Evolutionary conservation across 495 filamentous ascomycete species (phyloP).

Genomic region (Aspergillus asperescens): DNA sequence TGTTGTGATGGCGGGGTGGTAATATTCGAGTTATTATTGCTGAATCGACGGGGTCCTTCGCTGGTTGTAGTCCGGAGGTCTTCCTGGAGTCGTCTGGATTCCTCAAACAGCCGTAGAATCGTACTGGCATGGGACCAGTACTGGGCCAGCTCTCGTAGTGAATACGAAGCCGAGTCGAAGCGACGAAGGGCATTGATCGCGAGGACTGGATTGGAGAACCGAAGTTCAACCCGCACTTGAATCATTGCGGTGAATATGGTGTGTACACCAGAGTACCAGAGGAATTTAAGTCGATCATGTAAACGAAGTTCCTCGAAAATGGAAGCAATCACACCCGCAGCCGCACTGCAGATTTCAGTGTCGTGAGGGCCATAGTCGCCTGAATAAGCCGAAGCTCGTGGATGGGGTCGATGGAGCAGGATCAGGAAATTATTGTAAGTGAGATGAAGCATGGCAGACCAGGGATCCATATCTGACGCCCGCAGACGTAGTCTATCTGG

Average conservation of each 20-base stretch:
- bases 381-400: constrained; percentile 39
- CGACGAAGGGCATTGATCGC: constrained; percentile 46
- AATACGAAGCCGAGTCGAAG: constrained; percentile 44
- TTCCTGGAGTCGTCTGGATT: constrained; percentile 43
- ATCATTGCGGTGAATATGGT: constrained; percentile 48
- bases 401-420: constrained; percentile 46
- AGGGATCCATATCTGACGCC: constrained; percentile 43
- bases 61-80: constrained; percentile 39
- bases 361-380: constrained; percentile 44
- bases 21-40: constrained; percentile 12
- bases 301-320: constrained; percentile 46
- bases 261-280: constrained; percentile 46
- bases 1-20: neutral
- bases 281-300: constrained; percentile 44
- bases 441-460: constrained; percentile 47
- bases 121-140: constrained; percentile 46
- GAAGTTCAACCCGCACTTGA: constrained; percentile 46
- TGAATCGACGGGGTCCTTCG: constrained; percentile 34
- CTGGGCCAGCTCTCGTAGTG: constrained; percentile 39
- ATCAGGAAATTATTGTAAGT: constrained; percentile 51
- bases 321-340: constrained; percentile 43
- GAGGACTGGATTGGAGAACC: constrained; percentile 46
- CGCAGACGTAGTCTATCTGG: constrained; percentile 41
- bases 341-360: constrained; percentile 43
- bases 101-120: constrained; percentile 43